Conservation (phyloP, 2,329 filamentous ascomycete genomes). For the Penicillium rolfsii region DNA sequence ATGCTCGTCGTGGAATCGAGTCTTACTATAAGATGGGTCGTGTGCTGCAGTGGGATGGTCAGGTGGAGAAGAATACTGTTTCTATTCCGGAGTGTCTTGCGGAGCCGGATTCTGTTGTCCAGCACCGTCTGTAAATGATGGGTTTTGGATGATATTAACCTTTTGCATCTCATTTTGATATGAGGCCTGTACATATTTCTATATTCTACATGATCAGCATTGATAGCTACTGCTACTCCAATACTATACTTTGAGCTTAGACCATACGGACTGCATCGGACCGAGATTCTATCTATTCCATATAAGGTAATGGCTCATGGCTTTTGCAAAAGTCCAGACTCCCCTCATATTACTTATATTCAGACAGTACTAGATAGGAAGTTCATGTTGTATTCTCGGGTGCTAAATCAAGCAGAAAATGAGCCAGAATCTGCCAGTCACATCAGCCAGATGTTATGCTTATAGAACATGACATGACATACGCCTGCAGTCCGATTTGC, state of each 20-base stretch:
- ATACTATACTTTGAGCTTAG: background rate
- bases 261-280: background rate
- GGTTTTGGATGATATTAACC: background rate
- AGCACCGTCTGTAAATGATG: slow-evolving; percentile 25
- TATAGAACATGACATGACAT: background rate
- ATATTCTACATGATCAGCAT: slow-evolving; percentile 1
- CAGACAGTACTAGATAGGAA: too few relatives aligned
- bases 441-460: background rate
- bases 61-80: slow-evolving; percentile 2
- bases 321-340: background rate
- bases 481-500: background rate
- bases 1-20: slow-evolving; percentile 31
- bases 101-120: slow-evolving; percentile 21
- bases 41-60: slow-evolving; percentile 25
- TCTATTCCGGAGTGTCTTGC: background rate
- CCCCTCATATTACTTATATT: too few relatives aligned
- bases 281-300: background rate
- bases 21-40: slow-evolving; percentile 30
- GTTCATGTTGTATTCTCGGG: too few relatives aligned
- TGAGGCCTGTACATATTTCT: slow-evolving; percentile 4
- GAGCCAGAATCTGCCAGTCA: background rate
- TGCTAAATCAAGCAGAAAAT: background rate
- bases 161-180: background rate
- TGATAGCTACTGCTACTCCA: background rate
- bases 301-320: background rate